phyloP scores from a whole-genome alignment of 345 rosid genomes.

The Syzygium oleosum region DNA sequence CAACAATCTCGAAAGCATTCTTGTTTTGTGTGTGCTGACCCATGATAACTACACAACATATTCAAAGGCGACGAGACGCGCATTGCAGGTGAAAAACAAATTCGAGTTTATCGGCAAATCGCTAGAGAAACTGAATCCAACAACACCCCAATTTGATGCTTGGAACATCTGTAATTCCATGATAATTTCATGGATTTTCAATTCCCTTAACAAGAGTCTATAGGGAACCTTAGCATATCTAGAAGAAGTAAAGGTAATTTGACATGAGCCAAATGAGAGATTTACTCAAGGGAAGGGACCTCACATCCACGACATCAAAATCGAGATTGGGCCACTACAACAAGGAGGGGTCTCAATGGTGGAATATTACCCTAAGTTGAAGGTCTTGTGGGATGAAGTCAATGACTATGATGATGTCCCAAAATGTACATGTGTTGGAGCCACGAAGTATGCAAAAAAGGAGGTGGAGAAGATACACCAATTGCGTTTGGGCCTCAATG shows the following conservation, averaged over 20 bases:
- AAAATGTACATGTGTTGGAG: neutral
- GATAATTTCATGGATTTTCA: neutral
- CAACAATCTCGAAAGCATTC: neutral
- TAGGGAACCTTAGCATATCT: neutral
- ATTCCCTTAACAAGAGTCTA: neutral
- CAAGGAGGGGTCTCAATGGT: neutral
- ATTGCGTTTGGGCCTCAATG: conserved; percentile 2
- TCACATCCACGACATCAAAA: neutral
- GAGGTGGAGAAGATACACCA: neutral
- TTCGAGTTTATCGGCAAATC: neutral
- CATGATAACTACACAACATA: neutral
- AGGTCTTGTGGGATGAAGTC: neutral
- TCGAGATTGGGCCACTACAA: neutral
- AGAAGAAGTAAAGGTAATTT: neutral
- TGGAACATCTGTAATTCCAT: conserved; percentile 3
- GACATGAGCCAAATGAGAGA: neutral
- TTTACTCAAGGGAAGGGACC: neutral
- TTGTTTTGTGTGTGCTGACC: neutral
- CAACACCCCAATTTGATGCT: neutral
- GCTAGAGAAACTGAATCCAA: neutral
- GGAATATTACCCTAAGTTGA: neutral
- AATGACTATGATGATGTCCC: neutral
- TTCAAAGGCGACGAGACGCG: neutral
- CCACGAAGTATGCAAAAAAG: neutral
- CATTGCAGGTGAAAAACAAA: neutral